Base-by-base conservation (phyloP, 1,284 basidiomycete species). In the Trichosporon asahii region DNA sequence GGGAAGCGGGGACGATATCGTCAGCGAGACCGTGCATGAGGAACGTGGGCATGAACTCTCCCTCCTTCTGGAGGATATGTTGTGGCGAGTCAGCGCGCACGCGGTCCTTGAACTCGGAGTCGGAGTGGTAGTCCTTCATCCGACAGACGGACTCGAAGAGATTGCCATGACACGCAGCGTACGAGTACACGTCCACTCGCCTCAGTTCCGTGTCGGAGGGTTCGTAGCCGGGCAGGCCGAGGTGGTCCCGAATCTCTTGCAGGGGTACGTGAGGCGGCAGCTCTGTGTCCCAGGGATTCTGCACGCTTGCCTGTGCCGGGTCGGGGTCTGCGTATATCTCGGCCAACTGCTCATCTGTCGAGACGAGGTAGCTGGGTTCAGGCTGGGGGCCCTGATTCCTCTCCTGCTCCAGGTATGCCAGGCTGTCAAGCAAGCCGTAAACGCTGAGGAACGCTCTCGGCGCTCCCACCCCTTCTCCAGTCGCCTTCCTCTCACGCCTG, bases 11-110 rank as follows among this genome's bases (percentile, higher is more conserved):
- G 21, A 77, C 78, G 14, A 69, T 40, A 12, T 21, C 29, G 60
- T 79, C 78, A 8, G 40, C 69, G 12, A 66, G 70, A 0, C 78
- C 77, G 68, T 79, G 78, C 46, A 79, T 67, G 64, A 78, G 57
- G 70, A 73, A 75, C 3, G 76, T 76, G 12, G 78, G 78, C 25
- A 76, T 74, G 63, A 75, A 78, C 3, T 44, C 23, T 21, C 66
- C 46, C 2, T 25, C 44, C 5, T 35, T 46, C 15, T 73, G 67
- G 8, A 75, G 57, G 2, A 73, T 18, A 37, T 70, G 61, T 12
- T 68, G 68, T 7, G 71, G 65, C 15, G 75, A 76, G 37, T 57
- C 66, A 1, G 68, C 33, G n/a, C 66, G 31, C 5, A 68, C 65
- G 40, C 66, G 33, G 21, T 66, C 64, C 15, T 64, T 25, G 49